Evolutionary conservation across 1,284 basidiomycete species (phyloP).

Genomic region (Stereum hirsutum): DNA sequence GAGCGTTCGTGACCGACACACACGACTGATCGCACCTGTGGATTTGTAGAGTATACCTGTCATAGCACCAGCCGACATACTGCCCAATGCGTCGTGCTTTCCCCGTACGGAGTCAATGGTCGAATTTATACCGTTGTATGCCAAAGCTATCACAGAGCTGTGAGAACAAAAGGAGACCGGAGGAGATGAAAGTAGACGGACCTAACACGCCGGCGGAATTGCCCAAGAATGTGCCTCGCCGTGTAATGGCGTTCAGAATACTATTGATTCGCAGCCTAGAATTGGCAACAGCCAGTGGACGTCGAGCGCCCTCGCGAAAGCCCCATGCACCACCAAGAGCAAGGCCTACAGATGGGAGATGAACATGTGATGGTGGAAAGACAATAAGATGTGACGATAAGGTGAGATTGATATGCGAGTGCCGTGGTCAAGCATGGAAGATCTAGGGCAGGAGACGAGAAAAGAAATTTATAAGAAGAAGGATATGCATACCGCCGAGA

Average conservation of each 20-base stretch:
- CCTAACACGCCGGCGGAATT: conserved; percentile 98
- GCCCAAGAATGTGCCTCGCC: conserved; percentile 95
- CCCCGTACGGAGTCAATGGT: conserved; percentile 85
- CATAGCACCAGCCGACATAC: conserved; percentile 86
- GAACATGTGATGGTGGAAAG: conserved; percentile 61
- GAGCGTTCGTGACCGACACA: conserved; percentile 17
- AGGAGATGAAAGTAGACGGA: conserved; percentile 31
- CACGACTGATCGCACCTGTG: conserved; percentile 50
- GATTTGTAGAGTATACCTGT: conserved; percentile 92
- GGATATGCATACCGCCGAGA: conserved; percentile 82
- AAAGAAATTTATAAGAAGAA: conserved; percentile 19
- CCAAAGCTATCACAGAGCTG: conserved; percentile 49
- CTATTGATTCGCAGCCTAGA: conserved; percentile 91
- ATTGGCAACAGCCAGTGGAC: conserved; percentile 80
- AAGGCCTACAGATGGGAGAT: conserved; percentile 67
- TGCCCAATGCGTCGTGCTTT: conserved; percentile 86
- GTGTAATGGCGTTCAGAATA: conserved; percentile 91
- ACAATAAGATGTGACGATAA: conserved; percentile 72
- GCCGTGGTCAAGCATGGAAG: conserved; percentile 17
- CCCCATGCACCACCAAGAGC: conserved; percentile 93
- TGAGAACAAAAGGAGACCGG: conserved; percentile 24
- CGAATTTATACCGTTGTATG: conserved; percentile 96
- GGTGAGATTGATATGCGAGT: conserved; percentile 40
- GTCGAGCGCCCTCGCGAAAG: conserved; percentile 85
- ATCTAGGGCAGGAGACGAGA: conserved; percentile 15